A percentile compares a stretch with the other conserved stretches of the same genome.
These are phyloP conservation scores for Aspergillus pseudotamarii DNA, from an alignment of 2,329 filamentous ascomycete genomes.

Conservation along the genomic window DNA sequence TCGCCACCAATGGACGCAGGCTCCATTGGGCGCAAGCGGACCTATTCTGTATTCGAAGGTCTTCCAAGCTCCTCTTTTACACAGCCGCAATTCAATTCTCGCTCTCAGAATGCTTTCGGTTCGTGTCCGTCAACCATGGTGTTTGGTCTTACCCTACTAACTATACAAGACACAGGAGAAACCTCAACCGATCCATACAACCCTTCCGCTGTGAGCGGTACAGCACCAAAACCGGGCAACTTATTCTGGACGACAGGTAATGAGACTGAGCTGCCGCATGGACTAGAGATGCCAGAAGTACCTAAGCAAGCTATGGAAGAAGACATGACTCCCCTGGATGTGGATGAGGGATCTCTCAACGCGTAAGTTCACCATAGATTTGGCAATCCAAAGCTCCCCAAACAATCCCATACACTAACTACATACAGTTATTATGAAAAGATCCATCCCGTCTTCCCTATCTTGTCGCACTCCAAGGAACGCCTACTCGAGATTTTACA, in stretches of 20 bases:
- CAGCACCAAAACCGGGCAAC: slow-evolving; percentile 38
- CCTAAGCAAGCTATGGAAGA: slow-evolving; percentile 36
- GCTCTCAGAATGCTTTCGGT: slow-evolving; percentile 40
- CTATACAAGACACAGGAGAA: slow-evolving; percentile 27
- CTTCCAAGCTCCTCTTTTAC: slow-evolving; percentile 47
- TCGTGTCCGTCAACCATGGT: slow-evolving; percentile 12
- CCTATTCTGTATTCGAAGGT: slow-evolving; percentile 53
- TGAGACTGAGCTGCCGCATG: slow-evolving; percentile 35
- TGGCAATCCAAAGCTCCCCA: neutral
- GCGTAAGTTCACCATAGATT: slow-evolving; percentile 33
- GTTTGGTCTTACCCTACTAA: slow-evolving; percentile 11
- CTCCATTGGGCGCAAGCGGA: slow-evolving; percentile 49
- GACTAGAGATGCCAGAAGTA: slow-evolving; percentile 36
- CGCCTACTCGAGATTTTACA: slow-evolving; percentile 41
- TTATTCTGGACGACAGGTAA: slow-evolving; percentile 43
- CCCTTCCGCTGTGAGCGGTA: slow-evolving; percentile 40
- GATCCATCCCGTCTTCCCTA: slow-evolving; percentile 44
- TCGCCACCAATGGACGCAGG: slow-evolving; percentile 52
- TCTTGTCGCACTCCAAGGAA: slow-evolving; percentile 45
- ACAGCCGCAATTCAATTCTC: slow-evolving; percentile 40
- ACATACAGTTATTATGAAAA: slow-evolving; percentile 42
- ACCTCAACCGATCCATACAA: slow-evolving; percentile 35
- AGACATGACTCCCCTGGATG: slow-evolving; percentile 37
- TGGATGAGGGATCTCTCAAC: slow-evolving; percentile 45
- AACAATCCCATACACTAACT: slow-evolving; percentile 17